Base-by-base conservation (phyloP, 805 yeast genomes). In the Saturnispora dispora region DNA sequence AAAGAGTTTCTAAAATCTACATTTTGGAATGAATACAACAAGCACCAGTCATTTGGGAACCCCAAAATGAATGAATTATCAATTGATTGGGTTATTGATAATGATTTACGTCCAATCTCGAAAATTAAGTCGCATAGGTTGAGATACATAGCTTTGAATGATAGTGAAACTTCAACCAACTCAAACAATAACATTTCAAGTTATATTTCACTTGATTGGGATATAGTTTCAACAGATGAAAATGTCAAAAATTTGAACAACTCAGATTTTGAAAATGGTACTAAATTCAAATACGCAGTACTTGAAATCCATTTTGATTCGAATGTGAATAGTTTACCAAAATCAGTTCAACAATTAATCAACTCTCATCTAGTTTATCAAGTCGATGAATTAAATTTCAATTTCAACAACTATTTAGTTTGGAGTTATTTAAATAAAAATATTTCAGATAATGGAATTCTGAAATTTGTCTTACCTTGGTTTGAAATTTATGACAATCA, bases 321-420 rank as follows among this genome's bases (percentile, higher is more conserved):
- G 1, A 58, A 67, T 5, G 47, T 69, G 8, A 53, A 62, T 45
- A 50, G 46, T 4, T 54, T 67, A n/a, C 78, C 77, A 0, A 46
- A 55, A 1, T 63, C 70, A 58, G 58, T 81, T 7, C 59, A 59
- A 40, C 64, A 69, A 5, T 60, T 81, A 28, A 65, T 70, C 23
- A 55, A 64, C 23, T 75, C 82, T 4, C 81, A 78, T 59, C 61
- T 81, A 18, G 72, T 78, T 13, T 71, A 71, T 59, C 66, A 69
- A 35, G 74, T 79, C 41, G 74, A 75, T 48, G 63, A 63, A 17
- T 52, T 64, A 28, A 62, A 64, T 43, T 67, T 67, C 50, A 63
- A 65, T 17, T 11, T 67, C 28, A 63, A 64, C 52, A 69, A 69
- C 51, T 69, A 61, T 51, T 42, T 67, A 5, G 53, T 61, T 47